Evolutionary conservation across 2,329 filamentous ascomycete species (phyloP), one percentile per base, ranked within the genome.

Genomic region (Verticillium alfalfae): DNA sequence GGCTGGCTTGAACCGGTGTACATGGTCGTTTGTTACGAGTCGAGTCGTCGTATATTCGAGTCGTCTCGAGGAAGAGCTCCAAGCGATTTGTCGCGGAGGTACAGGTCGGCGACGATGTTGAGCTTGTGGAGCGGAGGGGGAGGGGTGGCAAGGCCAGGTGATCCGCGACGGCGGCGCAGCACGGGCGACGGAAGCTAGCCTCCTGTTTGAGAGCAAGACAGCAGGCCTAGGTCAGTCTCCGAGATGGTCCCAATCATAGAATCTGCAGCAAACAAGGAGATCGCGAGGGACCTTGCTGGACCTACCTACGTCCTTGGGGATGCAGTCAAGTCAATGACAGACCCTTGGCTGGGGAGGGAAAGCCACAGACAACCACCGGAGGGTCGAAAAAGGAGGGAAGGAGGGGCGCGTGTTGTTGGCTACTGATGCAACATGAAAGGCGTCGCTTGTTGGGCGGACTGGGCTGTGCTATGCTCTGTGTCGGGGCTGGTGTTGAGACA

Each of bases 1-100:
- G 64, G 63, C 52, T 63, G 61, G 55, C 61, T 59, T 63, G 64
- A 61, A 56, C 45, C 60, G 63, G 59, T 66, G 62, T 61, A 62
- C 64, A 66, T 66, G 59, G 60, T 63, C 63, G 45, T 8, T 52
- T 22, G 45, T 52, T 10, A 18, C 45, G 18, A 26, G 45, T 52
- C 45, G 45, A 22, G 45, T 9, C 18, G 45, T 52, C 45, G 45
- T 12, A 9, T 18, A 18, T 52, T 52, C 45, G n/a, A 52, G 45
- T 22, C 45, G 45, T 52, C 45, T 52, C 45, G 45, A 26, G 18
- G 18, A 18, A 26, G 45, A 52, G 45, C 18, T 18, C 45, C 5
- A 52, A 18, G 18, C 6, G 18, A 52, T 52, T 12, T 26, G 45
- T n/a, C 9, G 45, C 10, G 45, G n/a, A 18, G 9, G 45, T 22